Evolutionary conservation across 495 filamentous ascomycete genomes (phyloP).

Genomic region (Aspergillus incahuasiensis): DNA sequence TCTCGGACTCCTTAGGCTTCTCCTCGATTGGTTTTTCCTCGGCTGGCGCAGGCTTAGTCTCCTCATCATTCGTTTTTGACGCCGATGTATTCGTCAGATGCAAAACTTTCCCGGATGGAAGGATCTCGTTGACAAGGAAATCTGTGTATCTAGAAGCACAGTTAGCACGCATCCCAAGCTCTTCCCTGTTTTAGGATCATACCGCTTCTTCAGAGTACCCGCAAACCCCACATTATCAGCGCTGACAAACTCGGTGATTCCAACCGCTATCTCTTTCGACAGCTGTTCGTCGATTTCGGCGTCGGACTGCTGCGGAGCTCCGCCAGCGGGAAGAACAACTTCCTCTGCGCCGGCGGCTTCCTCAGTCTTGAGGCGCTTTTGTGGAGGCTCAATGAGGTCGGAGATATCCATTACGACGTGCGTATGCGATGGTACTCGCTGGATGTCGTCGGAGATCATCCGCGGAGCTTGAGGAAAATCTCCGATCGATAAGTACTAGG

Average conservation of each 20-base stretch:
- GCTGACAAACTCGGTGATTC: conserved; percentile 54
- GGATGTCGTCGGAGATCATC: conserved; percentile 1
- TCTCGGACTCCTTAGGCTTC: conserved; percentile 5
- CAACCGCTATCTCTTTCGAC: conserved; percentile 47
- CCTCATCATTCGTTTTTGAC: conserved; percentile 11
- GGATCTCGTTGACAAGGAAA: conserved; percentile 92
- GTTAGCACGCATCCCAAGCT: conserved; percentile 7
- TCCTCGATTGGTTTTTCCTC: conserved; percentile 4
- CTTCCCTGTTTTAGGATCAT: background rate
- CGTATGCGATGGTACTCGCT: background rate
- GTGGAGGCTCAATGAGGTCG: conserved; percentile 39
- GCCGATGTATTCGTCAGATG: conserved; percentile 56
- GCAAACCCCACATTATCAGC: conserved; percentile 45
- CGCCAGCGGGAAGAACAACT: conserved; percentile 15
- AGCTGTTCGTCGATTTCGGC: conserved; percentile 24
- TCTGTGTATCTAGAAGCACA: conserved; percentile 70
- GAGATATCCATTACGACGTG: conserved; percentile 33
- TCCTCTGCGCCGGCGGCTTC: conserved; percentile 19
- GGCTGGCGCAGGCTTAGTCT: conserved; percentile 7
- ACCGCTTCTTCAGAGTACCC: conserved; percentile 58
- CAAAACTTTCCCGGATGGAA: conserved; percentile 68
- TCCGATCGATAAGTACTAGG: conserved; percentile 2
- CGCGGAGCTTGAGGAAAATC: conserved; percentile 11
- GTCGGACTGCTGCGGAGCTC: conserved; percentile 13
- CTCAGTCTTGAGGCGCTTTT: conserved; percentile 42